Conservation (phyloP, 2,329 filamentous ascomycete species). For the Neofusicoccum parvum region DNA sequence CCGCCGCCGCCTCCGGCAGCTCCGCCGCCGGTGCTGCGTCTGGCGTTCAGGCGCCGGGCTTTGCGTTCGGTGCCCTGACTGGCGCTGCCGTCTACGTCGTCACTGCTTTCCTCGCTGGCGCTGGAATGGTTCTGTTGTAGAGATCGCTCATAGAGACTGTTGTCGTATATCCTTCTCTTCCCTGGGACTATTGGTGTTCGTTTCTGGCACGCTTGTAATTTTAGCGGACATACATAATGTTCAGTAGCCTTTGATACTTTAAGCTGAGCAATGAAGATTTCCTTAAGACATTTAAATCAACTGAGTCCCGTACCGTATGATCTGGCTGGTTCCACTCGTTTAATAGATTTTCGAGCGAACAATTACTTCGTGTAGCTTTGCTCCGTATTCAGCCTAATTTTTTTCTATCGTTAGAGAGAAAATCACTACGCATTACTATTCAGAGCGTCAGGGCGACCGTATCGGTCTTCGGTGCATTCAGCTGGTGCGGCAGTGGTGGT, state of each 20-base stretch:
- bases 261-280: not conserved
- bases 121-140: constrained; percentile 59
- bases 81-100: constrained; percentile 52
- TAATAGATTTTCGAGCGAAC: too few relatives aligned
- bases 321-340: too few relatives aligned
- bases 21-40: constrained; percentile 26
- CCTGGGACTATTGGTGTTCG: not conserved
- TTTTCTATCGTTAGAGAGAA: too few relatives aligned
- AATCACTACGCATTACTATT: too few relatives aligned
- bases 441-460: too few relatives aligned
- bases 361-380: too few relatives aligned
- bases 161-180: not conserved
- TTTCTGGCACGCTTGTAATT: not conserved
- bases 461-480: too few relatives aligned
- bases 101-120: constrained; percentile 53
- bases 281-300: too few relatives aligned
- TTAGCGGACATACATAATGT: constrained; percentile 8
- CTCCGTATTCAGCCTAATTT: too few relatives aligned
- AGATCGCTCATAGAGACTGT: not conserved
- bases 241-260: not conserved
- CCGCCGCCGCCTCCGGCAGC: constrained; percentile 22
- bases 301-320: too few relatives aligned
- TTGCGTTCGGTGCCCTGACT: constrained; percentile 49
- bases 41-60: constrained; percentile 42
- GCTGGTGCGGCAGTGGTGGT: too few relatives aligned